These are phyloP conservation scores for Fusarium paranaense DNA, from an alignment of 2,329 filamentous ascomycete genomes.

Conservation along the genomic window DNA sequence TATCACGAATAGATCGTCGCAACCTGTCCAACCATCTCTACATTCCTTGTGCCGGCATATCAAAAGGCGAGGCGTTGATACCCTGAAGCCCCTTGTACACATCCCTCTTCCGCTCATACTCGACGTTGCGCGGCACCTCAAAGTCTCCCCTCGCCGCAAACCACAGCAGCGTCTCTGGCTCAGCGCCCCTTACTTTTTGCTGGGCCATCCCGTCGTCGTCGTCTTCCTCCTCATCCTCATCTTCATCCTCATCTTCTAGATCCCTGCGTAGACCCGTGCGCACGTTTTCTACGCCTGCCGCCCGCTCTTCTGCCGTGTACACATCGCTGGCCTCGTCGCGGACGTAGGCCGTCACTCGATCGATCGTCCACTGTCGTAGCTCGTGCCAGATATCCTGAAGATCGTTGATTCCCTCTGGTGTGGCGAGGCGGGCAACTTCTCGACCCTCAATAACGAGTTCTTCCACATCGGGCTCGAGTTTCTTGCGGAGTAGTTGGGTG, in stretches of 20 bases:
- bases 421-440: conserved; percentile 55
- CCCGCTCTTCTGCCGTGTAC: conserved; percentile 79
- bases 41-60: conserved; percentile 4
- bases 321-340: conserved; percentile 65
- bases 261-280: conserved; percentile 75
- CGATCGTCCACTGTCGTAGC: conserved; percentile 55
- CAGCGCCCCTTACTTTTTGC: conserved; percentile 49
- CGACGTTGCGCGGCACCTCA: conserved; percentile 58
- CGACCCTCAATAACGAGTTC: conserved; percentile 76
- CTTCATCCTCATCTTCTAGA: conserved; percentile 63
- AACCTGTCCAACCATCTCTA: not conserved
- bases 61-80: conserved; percentile 47
- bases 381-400: conserved; percentile 70
- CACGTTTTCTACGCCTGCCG: conserved; percentile 74
- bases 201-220: conserved; percentile 47
- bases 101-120: conserved; percentile 53
- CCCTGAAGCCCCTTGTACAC: conserved; percentile 50
- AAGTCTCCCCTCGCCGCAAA: conserved; percentile 58
- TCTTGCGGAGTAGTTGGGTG: conserved; percentile 81
- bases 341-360: conserved; percentile 56
- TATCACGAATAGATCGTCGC: not conserved
- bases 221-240: conserved; percentile 67
- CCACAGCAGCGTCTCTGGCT: conserved; percentile 62
- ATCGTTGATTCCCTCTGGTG: conserved; percentile 56
- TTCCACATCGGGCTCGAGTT: conserved; percentile 82